Percentiles rank a stretch among this genome's conserved stretches.
These are phyloP conservation scores for Platismatia glauca DNA, from an alignment of 495 filamentous ascomycete genomes.

Conservation along the genomic window DNA sequence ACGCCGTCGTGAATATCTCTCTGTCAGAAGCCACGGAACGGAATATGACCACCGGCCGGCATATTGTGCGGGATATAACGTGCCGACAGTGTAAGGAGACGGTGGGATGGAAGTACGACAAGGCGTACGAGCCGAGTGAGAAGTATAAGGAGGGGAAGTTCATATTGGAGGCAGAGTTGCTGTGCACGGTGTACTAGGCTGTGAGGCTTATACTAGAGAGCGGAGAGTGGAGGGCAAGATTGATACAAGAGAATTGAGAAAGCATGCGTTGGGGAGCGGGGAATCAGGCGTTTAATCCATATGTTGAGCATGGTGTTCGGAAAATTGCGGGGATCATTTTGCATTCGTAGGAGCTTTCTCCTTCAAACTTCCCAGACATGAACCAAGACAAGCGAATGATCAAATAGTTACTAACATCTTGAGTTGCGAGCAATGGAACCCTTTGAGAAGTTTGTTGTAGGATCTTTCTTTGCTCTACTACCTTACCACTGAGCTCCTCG, in stretches of 20 bases:
- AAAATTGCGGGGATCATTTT: neutral
- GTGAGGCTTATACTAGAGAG: neutral
- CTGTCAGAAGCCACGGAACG: slow-evolving; percentile 75
- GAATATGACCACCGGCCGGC: slow-evolving; percentile 96
- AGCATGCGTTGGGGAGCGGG: neutral
- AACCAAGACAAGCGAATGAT: neutral
- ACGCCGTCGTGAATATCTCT: slow-evolving; percentile 82
- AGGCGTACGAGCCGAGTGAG: slow-evolving; percentile 81
- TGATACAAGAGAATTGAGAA: neutral
- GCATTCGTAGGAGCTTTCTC: neutral
- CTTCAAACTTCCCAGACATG: neutral
- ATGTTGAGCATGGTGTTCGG: slow-evolving; percentile 14
- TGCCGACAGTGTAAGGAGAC: slow-evolving; percentile 84
- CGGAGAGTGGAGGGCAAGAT: neutral
- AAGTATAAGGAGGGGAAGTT: slow-evolving; percentile 99
- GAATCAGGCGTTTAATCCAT: neutral
- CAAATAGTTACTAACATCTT: no score
- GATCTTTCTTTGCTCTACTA: no score
- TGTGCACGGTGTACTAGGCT: slow-evolving; percentile 60
- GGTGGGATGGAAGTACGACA: slow-evolving; percentile 99
- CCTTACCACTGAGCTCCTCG: slow-evolving; percentile 16
- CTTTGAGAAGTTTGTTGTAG: neutral
- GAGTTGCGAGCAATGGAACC: neutral
- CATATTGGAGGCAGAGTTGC: slow-evolving; percentile 87
- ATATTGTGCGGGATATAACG: slow-evolving; percentile 84